Percentiles rank a stretch among this genome's conserved stretches.
Evolutionary conservation across 768 basidiomycete genomes (phyloP).

Genomic region (Leccinellum rugosiceps): DNA sequence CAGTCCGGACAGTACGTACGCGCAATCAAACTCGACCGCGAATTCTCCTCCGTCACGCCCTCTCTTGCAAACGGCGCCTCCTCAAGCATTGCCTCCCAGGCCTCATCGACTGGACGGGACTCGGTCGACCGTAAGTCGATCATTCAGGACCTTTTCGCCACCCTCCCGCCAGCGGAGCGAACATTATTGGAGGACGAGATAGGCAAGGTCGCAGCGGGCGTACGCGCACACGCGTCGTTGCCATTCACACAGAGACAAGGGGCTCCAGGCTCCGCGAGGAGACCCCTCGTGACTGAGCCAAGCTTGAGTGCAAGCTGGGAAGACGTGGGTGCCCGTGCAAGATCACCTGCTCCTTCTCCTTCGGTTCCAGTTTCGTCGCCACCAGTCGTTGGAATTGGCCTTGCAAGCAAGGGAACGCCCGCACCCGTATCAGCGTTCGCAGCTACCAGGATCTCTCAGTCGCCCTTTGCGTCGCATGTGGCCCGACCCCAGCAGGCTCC

Average conservation of each 20-base stretch:
- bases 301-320: constrained; percentile 67
- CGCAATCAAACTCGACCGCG: constrained; percentile 74
- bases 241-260: constrained; percentile 3
- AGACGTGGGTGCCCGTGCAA: constrained; percentile 36
- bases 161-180: constrained; percentile 63
- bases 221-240: constrained; percentile 10
- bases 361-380: constrained; percentile 6
- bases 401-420: constrained; percentile 4
- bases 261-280: constrained; percentile 14
- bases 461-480: constrained; percentile 1
- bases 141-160: constrained; percentile 65
- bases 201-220: constrained; percentile 32
- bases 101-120: constrained; percentile 21
- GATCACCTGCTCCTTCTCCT: constrained; percentile 5
- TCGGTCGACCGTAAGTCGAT: constrained; percentile 55
- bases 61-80: constrained; percentile 10
- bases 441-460: background rate
- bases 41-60: constrained; percentile 48
- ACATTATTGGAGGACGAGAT: constrained; percentile 60
- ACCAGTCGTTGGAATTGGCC: constrained; percentile 1
- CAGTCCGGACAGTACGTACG: constrained; percentile 65
- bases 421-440: background rate
- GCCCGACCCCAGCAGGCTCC: constrained; percentile 1
- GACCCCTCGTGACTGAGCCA: constrained; percentile 25
- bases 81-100: constrained; percentile 27